Percentiles rank a stretch among this genome's conserved stretches.
These are phyloP conservation scores for Climacium dendroides DNA, from an alignment of 225 moss, liverwort and hornwort genomes.

Conservation along the genomic window DNA sequence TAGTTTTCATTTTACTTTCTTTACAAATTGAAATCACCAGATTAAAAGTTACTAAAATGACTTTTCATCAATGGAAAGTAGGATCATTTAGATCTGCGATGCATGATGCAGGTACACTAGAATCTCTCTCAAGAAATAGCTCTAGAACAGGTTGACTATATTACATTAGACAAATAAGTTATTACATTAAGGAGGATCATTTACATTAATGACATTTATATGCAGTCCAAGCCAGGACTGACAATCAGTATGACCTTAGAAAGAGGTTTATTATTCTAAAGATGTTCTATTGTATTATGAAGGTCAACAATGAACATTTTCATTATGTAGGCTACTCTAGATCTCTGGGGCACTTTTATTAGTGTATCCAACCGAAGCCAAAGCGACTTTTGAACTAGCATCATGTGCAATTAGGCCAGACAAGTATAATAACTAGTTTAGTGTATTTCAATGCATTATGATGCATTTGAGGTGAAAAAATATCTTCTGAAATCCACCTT, in stretches of 20 bases:
- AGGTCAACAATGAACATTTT: background rate
- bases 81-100: fast-evolving
- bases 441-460: background rate
- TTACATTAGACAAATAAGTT: too few relatives aligned
- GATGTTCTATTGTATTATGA: background rate
- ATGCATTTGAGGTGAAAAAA: background rate
- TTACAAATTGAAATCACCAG: fast-evolving
- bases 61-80: background rate
- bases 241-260: too few relatives aligned
- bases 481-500: background rate
- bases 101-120: background rate
- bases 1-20: background rate
- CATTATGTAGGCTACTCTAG: background rate
- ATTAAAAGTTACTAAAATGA: background rate
- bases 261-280: too few relatives aligned
- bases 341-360: background rate
- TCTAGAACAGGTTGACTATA: fast-evolving
- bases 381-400: background rate
- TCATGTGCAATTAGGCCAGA: background rate
- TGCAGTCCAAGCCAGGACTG: fast-evolving
- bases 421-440: background rate
- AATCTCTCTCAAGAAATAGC: too few relatives aligned
- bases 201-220: too few relatives aligned
- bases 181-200: too few relatives aligned
- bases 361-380: fast-evolving